Percentiles rank a stretch among this genome's conserved stretches.
Conservation (phyloP, 768 basidiomycete genomes). For the Boletus huronensis region DNA sequence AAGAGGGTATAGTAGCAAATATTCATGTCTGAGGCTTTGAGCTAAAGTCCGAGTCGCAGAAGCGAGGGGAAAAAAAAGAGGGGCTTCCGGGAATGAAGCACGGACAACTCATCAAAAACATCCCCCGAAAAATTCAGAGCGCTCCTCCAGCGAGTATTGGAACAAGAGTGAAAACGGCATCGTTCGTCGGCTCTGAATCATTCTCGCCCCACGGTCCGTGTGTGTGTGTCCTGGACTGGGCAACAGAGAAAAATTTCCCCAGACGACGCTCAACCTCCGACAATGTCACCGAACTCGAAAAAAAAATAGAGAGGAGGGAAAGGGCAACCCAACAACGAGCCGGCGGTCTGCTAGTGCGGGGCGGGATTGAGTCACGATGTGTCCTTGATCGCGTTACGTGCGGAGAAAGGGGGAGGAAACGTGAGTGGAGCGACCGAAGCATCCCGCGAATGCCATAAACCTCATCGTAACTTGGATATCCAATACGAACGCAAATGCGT, state of each 20-base stretch:
- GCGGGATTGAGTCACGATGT: not conserved
- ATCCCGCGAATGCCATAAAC: conserved; percentile 12
- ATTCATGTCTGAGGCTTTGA: not conserved
- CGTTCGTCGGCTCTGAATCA: not conserved
- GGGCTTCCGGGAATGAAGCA: conserved; percentile 10
- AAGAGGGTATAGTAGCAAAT: not conserved
- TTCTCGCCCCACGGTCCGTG: not conserved
- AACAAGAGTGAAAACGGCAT: conserved; percentile 1
- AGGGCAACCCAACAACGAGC: not conserved
- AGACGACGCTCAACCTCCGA: not conserved
- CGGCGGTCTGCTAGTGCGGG: conserved; percentile 6
- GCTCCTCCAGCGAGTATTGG: not conserved
- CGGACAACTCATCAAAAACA: not conserved
- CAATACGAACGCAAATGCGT: conserved; percentile 1
- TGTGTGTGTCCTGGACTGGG: not conserved
- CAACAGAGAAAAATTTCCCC: not conserved
- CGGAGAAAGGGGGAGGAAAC: not conserved
- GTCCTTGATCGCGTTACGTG: conserved; percentile 5
- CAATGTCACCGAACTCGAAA: not conserved
- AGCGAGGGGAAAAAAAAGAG: not conserved
- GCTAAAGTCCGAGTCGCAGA: not conserved
- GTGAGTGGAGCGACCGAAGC: not conserved
- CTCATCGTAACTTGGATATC: conserved; percentile 4
- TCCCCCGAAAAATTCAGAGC: not conserved
- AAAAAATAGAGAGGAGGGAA: not conserved